Conservation (phyloP, 2,329 filamentous ascomycete species). For the Colletotrichum sojae region DNA sequence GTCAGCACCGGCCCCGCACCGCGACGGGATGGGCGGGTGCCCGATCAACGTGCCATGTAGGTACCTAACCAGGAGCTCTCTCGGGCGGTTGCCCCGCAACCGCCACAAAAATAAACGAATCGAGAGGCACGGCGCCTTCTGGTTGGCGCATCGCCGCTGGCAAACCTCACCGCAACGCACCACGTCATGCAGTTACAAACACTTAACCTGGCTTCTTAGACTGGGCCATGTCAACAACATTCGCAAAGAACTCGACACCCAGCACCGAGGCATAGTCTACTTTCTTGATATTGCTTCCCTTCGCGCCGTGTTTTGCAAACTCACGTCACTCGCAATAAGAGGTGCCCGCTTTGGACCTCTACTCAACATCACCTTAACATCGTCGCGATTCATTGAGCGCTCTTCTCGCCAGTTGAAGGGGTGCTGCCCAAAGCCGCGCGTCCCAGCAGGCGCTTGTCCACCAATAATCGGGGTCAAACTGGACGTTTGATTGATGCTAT, state of each 20-base stretch:
- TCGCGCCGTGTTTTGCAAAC: constrained; percentile 20
- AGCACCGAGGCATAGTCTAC: constrained; percentile 43
- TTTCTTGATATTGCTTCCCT: constrained; percentile 48
- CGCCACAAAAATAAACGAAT: constrained; percentile 31
- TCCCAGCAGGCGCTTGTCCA: constrained; percentile 5
- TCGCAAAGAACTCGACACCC: constrained; percentile 4
- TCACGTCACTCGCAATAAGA: too few species aligned
- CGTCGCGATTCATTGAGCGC: too few species aligned
- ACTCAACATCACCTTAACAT: too few species aligned
- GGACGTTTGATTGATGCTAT: neutral
- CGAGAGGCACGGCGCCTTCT: constrained; percentile 19
- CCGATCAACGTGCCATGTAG: constrained; percentile 25
- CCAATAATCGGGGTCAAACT: neutral
- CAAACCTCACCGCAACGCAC: constrained; percentile 29
- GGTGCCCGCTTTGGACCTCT: too few species aligned
- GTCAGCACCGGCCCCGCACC: constrained; percentile 12
- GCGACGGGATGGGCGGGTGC: constrained; percentile 22
- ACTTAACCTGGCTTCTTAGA: constrained; percentile 20
- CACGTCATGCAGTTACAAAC: constrained; percentile 32
- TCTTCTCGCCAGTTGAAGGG: too few species aligned
- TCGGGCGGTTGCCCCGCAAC: constrained; percentile 36
- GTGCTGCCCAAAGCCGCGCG: neutral
- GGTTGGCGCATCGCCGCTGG: constrained; percentile 23
- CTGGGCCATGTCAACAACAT: constrained; percentile 19
- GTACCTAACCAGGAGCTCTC: neutral